Conservation (phyloP, 805 yeast species). For the Danielia oregonensis region DNA sequence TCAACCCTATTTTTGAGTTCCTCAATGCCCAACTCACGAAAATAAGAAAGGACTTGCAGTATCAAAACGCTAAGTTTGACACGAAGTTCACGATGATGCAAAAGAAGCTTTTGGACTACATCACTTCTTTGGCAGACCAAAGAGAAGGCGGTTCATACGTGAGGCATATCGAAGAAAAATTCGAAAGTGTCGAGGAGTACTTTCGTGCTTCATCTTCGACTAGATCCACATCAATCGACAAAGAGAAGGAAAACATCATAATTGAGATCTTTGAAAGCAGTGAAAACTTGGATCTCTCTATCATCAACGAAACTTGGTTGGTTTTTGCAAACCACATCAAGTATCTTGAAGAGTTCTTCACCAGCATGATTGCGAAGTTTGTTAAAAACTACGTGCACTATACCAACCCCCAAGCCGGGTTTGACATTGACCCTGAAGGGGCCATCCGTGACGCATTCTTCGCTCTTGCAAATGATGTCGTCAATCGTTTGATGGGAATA, state of each 20-base stretch:
- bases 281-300: constrained; percentile 39
- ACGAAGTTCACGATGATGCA: constrained; percentile 36
- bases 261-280: constrained; percentile 32
- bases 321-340: constrained; percentile 34
- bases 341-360: constrained; percentile 30
- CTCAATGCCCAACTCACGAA: constrained; percentile 29
- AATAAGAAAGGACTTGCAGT: constrained; percentile 30
- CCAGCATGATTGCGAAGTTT: constrained; percentile 28
- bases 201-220: constrained; percentile 27
- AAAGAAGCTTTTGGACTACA: constrained; percentile 32
- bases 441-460: constrained; percentile 24
- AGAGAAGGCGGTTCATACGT: constrained; percentile 35
- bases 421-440: constrained; percentile 28
- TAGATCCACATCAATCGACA: constrained; percentile 18
- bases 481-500: constrained; percentile 23
- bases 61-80: constrained; percentile 34
- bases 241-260: constrained; percentile 26
- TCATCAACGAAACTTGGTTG: constrained; percentile 42
- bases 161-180: constrained; percentile 36
- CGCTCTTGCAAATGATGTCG: constrained; percentile 22
- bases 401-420: constrained; percentile 16
- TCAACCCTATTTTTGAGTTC: constrained; percentile 34
- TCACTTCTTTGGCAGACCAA: constrained; percentile 27
- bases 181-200: constrained; percentile 32
- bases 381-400: constrained; percentile 37